phyloP scores from a whole-genome alignment of 2,329 filamentous ascomycete genomes.

The Cyphellophora attinorum region DNA sequence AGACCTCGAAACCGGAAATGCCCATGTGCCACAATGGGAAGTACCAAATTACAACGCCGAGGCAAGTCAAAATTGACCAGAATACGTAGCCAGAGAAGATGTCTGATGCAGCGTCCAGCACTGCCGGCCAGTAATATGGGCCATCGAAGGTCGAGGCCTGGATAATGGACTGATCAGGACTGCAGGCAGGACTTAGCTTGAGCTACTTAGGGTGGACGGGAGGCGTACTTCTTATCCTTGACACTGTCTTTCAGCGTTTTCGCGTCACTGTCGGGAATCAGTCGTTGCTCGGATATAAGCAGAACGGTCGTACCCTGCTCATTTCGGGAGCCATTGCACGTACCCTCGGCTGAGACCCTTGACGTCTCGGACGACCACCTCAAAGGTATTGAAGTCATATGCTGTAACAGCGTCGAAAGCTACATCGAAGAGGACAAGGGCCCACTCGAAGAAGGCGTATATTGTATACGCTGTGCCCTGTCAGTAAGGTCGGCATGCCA shows the following conservation, averaged over 20 bases:
- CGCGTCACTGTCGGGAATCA: slow-evolving; percentile 35
- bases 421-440: slow-evolving; percentile 87
- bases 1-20: slow-evolving; percentile 87
- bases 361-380: slow-evolving; percentile 78
- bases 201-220: slow-evolving; percentile 16
- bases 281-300: slow-evolving; percentile 25
- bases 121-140: slow-evolving; percentile 62
- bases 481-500: slow-evolving; percentile 1
- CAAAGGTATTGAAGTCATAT: slow-evolving; percentile 81
- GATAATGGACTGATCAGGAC: slow-evolving; percentile 65
- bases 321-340: slow-evolving; percentile 90
- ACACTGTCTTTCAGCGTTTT: slow-evolving; percentile 35
- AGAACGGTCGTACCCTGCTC: slow-evolving; percentile 46
- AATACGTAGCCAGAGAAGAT: slow-evolving; percentile 95
- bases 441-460: slow-evolving; percentile 97
- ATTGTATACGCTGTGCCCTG: slow-evolving; percentile 71
- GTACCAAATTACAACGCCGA: slow-evolving; percentile 89
- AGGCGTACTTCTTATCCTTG: slow-evolving; percentile 65
- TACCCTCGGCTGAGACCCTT: slow-evolving; percentile 95
- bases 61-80: slow-evolving; percentile 86
- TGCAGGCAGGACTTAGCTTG: slow-evolving; percentile 30
- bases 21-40: slow-evolving; percentile 99
- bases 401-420: slow-evolving; percentile 92
- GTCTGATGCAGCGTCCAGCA: slow-evolving; percentile 75
- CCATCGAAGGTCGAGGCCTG: slow-evolving; percentile 53